Conservation (phyloP, 176 grass and related monocot genomes). For the Aegilops tauschii region DNA sequence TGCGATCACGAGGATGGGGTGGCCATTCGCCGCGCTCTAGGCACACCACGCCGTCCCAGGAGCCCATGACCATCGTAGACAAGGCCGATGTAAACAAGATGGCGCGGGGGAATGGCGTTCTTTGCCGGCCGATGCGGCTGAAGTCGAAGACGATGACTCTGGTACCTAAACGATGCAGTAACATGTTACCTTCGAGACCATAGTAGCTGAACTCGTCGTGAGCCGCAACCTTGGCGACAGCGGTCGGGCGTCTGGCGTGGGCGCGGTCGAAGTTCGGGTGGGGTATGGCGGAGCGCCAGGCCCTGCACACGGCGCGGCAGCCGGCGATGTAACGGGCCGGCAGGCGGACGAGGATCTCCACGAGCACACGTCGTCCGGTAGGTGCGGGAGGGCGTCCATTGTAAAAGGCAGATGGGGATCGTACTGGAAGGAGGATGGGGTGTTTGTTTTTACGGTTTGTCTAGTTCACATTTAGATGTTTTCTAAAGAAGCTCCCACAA, state of each 20-base stretch:
- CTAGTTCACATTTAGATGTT: too few relatives aligned
- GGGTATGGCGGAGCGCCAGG: neutral
- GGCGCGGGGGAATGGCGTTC: neutral
- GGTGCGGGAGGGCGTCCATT: neutral
- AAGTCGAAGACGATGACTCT: neutral
- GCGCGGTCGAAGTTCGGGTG: neutral
- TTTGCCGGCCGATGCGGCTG: neutral
- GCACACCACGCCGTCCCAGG: slow-evolving; percentile 7
- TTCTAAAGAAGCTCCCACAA: too few relatives aligned
- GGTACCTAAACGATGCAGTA: neutral
- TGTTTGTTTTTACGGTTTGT: neutral
- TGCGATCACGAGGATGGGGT: too few relatives aligned
- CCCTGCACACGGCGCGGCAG: slow-evolving; percentile 18
- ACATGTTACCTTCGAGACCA: neutral
- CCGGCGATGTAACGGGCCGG: neutral
- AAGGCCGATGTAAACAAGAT: neutral
- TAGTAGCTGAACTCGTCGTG: neutral
- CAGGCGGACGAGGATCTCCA: slow-evolving; percentile 8
- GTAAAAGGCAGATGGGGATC: neutral
- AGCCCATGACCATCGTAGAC: neutral
- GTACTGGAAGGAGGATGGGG: neutral
- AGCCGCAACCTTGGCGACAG: neutral
- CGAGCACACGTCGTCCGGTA: neutral
- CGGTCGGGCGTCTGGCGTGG: neutral
- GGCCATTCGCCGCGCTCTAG: neutral